phyloP scores from a whole-genome alignment of 371 early-diverging fungal genomes.

The Batkoa obscura region DNA sequence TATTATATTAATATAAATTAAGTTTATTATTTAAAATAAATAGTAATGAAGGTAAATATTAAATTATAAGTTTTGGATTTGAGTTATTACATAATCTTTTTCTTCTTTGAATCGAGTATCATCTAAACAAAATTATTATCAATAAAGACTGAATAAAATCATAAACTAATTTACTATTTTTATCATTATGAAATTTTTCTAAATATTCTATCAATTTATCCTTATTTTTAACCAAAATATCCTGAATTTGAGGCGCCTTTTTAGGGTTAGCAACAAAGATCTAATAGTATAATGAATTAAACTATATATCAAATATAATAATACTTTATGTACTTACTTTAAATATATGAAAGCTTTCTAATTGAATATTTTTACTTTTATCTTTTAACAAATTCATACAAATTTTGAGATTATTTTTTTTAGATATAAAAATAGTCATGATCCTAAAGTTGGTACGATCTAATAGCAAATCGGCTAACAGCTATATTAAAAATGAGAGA shows the following conservation, averaged over 20 bases:
- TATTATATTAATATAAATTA: no score
- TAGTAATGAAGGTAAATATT: no score
- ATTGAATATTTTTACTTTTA: background rate
- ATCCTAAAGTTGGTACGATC: background rate
- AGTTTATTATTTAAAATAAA: no score
- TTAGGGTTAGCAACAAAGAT: slow-evolving; percentile 6
- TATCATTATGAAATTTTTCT: background rate
- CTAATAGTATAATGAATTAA: background rate
- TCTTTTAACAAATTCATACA: slow-evolving; percentile 4
- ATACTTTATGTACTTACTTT: slow-evolving; percentile 1
- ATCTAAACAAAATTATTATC: background rate
- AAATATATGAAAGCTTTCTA: slow-evolving; percentile 5
- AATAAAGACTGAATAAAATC: background rate
- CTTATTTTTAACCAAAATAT: background rate
- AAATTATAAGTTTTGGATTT: background rate
- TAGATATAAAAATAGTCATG: background rate
- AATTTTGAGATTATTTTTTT: background rate
- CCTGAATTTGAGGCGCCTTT: background rate
- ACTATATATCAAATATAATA: no score
- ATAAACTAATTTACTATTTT: background rate
- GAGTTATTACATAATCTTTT: background rate
- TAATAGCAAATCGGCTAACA: slow-evolving; percentile 1
- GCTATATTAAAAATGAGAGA: background rate
- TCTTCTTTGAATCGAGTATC: background rate
- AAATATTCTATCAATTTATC: background rate